Base-by-base conservation (phyloP, 345 rosid species). In the Populus deltoides region DNA sequence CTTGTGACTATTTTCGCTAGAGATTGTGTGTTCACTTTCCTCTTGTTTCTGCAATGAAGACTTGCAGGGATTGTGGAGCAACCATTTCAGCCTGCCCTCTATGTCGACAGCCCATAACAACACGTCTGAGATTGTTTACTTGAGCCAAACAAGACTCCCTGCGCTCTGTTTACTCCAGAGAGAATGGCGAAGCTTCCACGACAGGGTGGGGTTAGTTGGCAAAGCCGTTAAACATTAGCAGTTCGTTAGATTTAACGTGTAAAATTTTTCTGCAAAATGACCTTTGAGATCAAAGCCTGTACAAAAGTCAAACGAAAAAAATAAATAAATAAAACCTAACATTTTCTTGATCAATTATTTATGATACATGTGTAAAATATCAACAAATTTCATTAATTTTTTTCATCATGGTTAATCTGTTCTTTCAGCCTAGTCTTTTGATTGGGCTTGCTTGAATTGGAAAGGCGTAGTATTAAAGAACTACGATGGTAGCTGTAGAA, bases 31-130 rank as follows among this genome's bases (percentile, higher is more conserved):
- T 57, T 61, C 38, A 11, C 9, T 45, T 24, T 31, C 39, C 68
- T 67, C 62, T 2, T 53, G 51, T 47, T 81, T 66, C 22, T 8
- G 62, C 67, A n/a, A 0, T 47, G 71, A 78, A 95, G 98, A 95
- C 99, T 41, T 95, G 97, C 90, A 90, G 87, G 92, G 96, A 95
- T 20, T 95, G 99, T 5, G 91, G 93, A 3, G 78, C 70, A 8
- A 72, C 85, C 39, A 80, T 95, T 38, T 74, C 84, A n/a, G 43
- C 73, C 24, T 95, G 99, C 75, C 99, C 98, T 6, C 53, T 93
- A 78, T 95, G 99, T 77, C 90, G 92, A n/a, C 51, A 87, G 70
- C 89, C 86, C 18, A 93, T 95, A 83, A 91, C 85, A 57, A 88
- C 89, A 2, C 96, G 99, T 38, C 70, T 95, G 80, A 84, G 91